Conservation (phyloP, 768 basidiomycete species). For the Leccinum olivaceopallidum region DNA sequence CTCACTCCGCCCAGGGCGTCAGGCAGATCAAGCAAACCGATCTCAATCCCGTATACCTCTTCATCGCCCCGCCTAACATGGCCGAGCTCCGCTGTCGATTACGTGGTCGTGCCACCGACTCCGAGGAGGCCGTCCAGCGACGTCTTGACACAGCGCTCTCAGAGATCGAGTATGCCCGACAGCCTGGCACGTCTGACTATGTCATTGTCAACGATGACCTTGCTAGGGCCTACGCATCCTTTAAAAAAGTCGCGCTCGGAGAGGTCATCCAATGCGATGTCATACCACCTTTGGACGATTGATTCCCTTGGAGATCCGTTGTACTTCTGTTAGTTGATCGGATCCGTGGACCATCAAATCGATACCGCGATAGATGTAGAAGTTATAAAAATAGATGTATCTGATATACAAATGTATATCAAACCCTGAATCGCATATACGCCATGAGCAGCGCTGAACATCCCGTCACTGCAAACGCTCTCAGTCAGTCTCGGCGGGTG, state of each 20-base stretch:
- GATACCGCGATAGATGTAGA: slow-evolving; percentile 10
- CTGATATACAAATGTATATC: not conserved
- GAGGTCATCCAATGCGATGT: slow-evolving; percentile 58
- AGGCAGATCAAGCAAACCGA: slow-evolving; percentile 84
- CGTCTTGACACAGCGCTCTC: slow-evolving; percentile 75
- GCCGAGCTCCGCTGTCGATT: slow-evolving; percentile 69
- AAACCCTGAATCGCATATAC: slow-evolving; percentile 70
- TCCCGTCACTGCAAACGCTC: slow-evolving; percentile 63
- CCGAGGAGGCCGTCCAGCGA: slow-evolving; percentile 65
- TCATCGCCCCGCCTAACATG: slow-evolving; percentile 88
- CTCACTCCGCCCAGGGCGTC: slow-evolving; percentile 63
- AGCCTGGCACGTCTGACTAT: slow-evolving; percentile 71
- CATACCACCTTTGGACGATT: slow-evolving; percentile 68
- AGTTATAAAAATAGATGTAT: not conserved
- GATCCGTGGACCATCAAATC: not conserved
- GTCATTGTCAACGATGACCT: slow-evolving; percentile 91
- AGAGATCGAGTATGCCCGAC: slow-evolving; percentile 84
- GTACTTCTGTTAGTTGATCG: too few relatives aligned
- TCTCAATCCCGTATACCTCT: slow-evolving; percentile 85
- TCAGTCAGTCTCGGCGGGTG: slow-evolving; percentile 7
- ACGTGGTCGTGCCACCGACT: slow-evolving; percentile 81
- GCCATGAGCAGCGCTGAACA: slow-evolving; percentile 87
- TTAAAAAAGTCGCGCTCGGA: slow-evolving; percentile 77
- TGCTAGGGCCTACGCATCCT: slow-evolving; percentile 76
- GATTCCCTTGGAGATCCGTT: slow-evolving; percentile 1